Evolutionary conservation across 345 rosid genomes (phyloP), one percentile per base, ranked within the genome.

Genomic region (Cardiospermum halicacabum): DNA sequence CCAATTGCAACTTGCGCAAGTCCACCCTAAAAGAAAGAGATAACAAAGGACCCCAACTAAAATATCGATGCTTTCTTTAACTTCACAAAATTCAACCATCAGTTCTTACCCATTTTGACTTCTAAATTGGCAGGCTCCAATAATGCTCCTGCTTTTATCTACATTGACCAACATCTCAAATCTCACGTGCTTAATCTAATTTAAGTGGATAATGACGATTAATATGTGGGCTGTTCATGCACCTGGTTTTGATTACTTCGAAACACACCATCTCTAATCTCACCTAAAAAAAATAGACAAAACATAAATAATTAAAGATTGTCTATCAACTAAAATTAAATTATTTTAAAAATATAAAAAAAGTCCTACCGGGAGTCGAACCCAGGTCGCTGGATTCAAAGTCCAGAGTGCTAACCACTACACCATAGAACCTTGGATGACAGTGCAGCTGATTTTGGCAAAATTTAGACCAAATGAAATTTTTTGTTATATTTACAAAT

Each of bases 321-420:
- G 5, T 47, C 19, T 13, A 13, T 47, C 2, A 3, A 48, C 5
- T 37, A 37, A 37, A 8, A 8, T 37, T 37, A 37, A 37, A 37
- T 8, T 8, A 0, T 11, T 11, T 42, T 0, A 42, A 12, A n/a
- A 45, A 28, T 27, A 28, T 16, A 32, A 5, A 1, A 36, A 18
- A 85, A 93, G 87, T 86, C 93, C 90, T 83, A 88, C 90, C 90
- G 92, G 88, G 87, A 89, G 85, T 91, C 87, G 89, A 89, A 85
- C 91, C 87, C 93, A 81, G 91, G 93, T 85, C 87, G 82, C 91
- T 83, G 86, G 96, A 88, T 94, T 89, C 96, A 85, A 87, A 87
- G 90, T 87, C 92, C 96, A 82, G 84, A 87, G 89, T 87, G 99
- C 96, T 91, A 91, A 94, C 97, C 96, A 89, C 93, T 85, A 87